Conservation (phyloP, 2,329 filamentous ascomycete genomes). For the Zymoseptoria brevis region DNA sequence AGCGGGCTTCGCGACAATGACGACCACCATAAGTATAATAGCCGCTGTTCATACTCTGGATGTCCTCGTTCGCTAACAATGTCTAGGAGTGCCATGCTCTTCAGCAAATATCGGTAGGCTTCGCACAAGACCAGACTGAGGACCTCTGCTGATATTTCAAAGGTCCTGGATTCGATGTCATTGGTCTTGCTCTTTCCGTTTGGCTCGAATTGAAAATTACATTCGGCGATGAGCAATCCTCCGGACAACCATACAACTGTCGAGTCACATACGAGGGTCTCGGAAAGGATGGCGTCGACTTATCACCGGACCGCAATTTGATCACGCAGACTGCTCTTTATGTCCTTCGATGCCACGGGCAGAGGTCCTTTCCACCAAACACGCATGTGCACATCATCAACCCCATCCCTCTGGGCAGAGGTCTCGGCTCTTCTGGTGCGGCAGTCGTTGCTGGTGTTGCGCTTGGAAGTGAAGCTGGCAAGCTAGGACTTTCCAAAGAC, state of each 20-base stretch:
- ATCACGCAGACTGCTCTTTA: slow-evolving; percentile 92
- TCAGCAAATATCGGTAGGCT: slow-evolving; percentile 78
- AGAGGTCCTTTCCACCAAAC: slow-evolving; percentile 72
- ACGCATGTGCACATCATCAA: slow-evolving; percentile 94
- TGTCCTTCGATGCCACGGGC: slow-evolving; percentile 83
- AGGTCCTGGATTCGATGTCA: slow-evolving; percentile 91
- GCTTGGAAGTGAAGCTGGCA: slow-evolving; percentile 80
- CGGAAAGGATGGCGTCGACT: slow-evolving; percentile 67
- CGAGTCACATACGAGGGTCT: slow-evolving; percentile 83
- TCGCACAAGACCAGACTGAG: no score
- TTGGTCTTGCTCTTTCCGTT: slow-evolving; percentile 86
- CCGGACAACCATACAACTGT: slow-evolving; percentile 67
- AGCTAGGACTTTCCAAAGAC: slow-evolving; percentile 67
- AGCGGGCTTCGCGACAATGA: slow-evolving; percentile 12
- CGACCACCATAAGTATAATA: slow-evolving; percentile 14
- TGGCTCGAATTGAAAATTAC: slow-evolving; percentile 86
- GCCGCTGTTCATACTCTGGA: neutral
- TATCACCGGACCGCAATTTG: slow-evolving; percentile 80
- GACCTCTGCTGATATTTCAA: slow-evolving; percentile 6
- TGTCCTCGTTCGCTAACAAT: slow-evolving; percentile 3
- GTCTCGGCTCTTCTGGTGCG: slow-evolving; percentile 88
- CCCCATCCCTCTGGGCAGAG: slow-evolving; percentile 85
- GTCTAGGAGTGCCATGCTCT: slow-evolving; percentile 65
- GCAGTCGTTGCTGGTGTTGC: slow-evolving; percentile 94
- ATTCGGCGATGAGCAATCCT: slow-evolving; percentile 53